phyloP scores from a whole-genome alignment of 306 rosid species.

The Prunus campanulata region DNA sequence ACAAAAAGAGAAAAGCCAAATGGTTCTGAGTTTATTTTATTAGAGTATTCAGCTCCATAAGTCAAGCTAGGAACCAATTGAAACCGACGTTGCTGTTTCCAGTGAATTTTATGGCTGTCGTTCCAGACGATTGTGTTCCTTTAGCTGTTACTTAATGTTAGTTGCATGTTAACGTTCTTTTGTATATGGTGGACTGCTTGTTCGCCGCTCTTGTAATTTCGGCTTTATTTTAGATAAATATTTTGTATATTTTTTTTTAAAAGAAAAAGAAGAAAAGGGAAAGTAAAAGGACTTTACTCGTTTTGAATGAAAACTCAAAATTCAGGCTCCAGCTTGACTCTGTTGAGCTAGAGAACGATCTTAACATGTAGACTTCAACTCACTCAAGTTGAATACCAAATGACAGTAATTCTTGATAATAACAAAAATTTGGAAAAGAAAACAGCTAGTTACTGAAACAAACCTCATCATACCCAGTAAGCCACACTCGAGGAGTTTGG shows the following conservation, averaged over 20 bases:
- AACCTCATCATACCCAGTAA: constrained; percentile 98
- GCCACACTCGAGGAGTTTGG: constrained; percentile 99
- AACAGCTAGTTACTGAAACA: constrained; percentile 17
- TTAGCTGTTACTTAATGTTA: neutral
- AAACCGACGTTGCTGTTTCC: neutral
- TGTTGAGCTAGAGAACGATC: neutral
- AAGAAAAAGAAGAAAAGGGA: neutral
- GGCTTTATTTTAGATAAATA: neutral
- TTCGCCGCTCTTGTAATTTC: neutral
- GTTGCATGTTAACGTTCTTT: neutral
- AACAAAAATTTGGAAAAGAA: neutral
- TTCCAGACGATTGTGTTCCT: neutral
- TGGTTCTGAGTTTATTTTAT: neutral
- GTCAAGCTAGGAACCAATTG: neutral
- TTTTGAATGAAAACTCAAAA: neutral
- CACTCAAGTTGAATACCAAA: neutral
- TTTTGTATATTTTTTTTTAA: neutral
- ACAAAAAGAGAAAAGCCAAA: too few species aligned
- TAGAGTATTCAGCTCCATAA: neutral
- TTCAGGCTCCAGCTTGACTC: neutral
- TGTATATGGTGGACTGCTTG: neutral
- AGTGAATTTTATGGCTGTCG: neutral
- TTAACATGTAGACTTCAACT: neutral
- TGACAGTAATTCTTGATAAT: neutral
- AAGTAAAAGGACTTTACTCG: neutral